Conservation (phyloP, 2,329 filamentous ascomycete genomes). For the Fusarium cyanostomum region DNA sequence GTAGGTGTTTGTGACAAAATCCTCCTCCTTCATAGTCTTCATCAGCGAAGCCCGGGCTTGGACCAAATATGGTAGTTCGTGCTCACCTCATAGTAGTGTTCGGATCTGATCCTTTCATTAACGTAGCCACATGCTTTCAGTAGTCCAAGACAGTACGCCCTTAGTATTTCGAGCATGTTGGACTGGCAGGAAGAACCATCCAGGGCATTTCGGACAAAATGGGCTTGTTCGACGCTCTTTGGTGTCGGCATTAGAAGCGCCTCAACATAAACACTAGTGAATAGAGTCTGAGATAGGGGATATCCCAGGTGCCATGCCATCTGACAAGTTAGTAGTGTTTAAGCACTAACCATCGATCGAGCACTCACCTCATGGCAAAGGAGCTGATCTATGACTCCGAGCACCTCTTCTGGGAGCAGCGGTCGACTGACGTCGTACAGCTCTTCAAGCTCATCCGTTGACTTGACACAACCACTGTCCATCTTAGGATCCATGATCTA, state of each 20-base stretch:
- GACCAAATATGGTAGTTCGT: neutral
- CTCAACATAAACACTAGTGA: slow-evolving; percentile 92
- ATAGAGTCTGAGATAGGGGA: slow-evolving; percentile 91
- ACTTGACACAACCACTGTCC: slow-evolving; percentile 88
- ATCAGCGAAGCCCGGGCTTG: neutral
- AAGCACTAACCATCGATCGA: neutral
- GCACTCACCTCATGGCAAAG: slow-evolving; percentile 81
- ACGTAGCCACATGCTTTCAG: slow-evolving; percentile 85
- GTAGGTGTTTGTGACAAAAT: slow-evolving; percentile 94
- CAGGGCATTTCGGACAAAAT: slow-evolving; percentile 61
- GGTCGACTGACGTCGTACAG: slow-evolving; percentile 77
- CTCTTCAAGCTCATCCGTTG: slow-evolving; percentile 84
- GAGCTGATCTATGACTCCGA: slow-evolving; percentile 95
- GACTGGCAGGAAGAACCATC: slow-evolving; percentile 45
- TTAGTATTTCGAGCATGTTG: slow-evolving; percentile 71
- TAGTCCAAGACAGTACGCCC: slow-evolving; percentile 86
- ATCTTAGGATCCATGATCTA: slow-evolving; percentile 99
- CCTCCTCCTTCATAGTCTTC: slow-evolving; percentile 75
- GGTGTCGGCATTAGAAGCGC: slow-evolving; percentile 78
- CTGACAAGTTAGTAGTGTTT: slow-evolving; percentile 52
- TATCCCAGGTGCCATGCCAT: slow-evolving; percentile 99
- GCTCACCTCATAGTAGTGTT: slow-evolving; percentile 87
- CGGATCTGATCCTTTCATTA: slow-evolving; percentile 78
- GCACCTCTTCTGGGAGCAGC: slow-evolving; percentile 78
- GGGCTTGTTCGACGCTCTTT: slow-evolving; percentile 69